Percentiles rank a stretch among this genome's conserved stretches.
Conservation (phyloP, 805 yeast genomes). For the Candida broadrunensis region DNA sequence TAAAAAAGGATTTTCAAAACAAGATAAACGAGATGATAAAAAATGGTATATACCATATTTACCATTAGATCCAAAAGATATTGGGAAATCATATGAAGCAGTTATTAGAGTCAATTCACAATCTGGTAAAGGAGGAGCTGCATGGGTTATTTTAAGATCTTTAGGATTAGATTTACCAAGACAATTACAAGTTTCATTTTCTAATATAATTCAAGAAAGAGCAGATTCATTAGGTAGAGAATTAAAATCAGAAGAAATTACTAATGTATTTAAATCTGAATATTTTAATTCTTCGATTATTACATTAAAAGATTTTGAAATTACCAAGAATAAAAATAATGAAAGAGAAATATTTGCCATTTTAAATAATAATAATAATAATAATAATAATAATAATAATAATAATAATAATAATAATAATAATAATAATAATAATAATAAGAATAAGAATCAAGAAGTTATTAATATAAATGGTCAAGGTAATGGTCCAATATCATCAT, state of each 20-base stretch:
- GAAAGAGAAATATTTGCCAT: slow-evolving; percentile 50
- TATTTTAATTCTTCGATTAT: slow-evolving; percentile 42
- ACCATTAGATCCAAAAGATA: slow-evolving; percentile 78
- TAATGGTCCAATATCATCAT: slow-evolving; percentile 78
- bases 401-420: slow-evolving; percentile 54
- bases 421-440: slow-evolving; percentile 8
- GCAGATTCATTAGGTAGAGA: slow-evolving; percentile 72
- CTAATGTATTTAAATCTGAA: slow-evolving; percentile 49
- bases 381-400: slow-evolving; percentile 42
- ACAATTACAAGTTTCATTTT: slow-evolving; percentile 65
- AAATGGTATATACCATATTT: slow-evolving; percentile 71
- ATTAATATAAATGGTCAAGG: slow-evolving; percentile 54
- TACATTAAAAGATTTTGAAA: slow-evolving; percentile 45
- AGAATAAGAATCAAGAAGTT: slow-evolving; percentile 17
- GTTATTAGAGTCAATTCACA: slow-evolving; percentile 82
- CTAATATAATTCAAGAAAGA: slow-evolving; percentile 56
- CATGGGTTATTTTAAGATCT: slow-evolving; percentile 72
- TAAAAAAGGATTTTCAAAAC: slow-evolving; percentile 60
- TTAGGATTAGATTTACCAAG: slow-evolving; percentile 75
- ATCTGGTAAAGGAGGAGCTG: slow-evolving; percentile 88
- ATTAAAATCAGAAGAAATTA: slow-evolving; percentile 64
- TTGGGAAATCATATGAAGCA: slow-evolving; percentile 79
- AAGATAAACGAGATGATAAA: slow-evolving; percentile 40
- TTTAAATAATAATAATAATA: slow-evolving; percentile 13
- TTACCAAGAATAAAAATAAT: slow-evolving; percentile 31